A percentile compares a stretch with the other conserved stretches of the same genome.
Evolutionary conservation across 768 basidiomycete species (phyloP).

Genomic region (Myochromella boudieri): DNA sequence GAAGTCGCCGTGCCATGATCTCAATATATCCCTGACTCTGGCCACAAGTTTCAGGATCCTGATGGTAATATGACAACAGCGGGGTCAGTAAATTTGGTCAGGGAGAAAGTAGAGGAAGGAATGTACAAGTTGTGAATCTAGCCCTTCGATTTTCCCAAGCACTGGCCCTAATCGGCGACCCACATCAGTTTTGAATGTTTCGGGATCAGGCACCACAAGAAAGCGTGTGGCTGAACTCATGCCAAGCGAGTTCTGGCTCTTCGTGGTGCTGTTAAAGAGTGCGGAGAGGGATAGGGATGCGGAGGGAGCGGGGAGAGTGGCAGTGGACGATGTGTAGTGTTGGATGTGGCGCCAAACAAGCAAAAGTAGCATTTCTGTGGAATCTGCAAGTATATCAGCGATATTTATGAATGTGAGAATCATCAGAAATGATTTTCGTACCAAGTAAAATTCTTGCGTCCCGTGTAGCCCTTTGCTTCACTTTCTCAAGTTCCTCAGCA

Average conservation of each 20-base stretch:
- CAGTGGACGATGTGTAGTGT: constrained; percentile 47
- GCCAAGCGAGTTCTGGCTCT: constrained; percentile 12
- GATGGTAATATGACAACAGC: constrained; percentile 2
- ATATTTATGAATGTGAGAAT: not conserved
- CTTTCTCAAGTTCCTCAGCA: constrained; percentile 56
- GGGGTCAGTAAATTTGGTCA: not conserved
- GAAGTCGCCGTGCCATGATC: constrained; percentile 71
- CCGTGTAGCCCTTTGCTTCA: constrained; percentile 35
- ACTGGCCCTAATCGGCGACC: constrained; percentile 53
- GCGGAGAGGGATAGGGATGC: constrained; percentile 12
- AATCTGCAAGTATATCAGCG: constrained; percentile 38
- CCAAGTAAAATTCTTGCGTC: constrained; percentile 58
- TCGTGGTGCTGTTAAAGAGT: constrained; percentile 7
- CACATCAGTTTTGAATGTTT: constrained; percentile 56
- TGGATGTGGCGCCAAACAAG: constrained; percentile 80
- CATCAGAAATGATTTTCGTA: constrained; percentile 27
- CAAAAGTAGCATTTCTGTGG: constrained; percentile 76
- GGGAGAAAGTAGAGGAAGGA: not conserved
- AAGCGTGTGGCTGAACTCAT: constrained; percentile 54
- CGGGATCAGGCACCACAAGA: constrained; percentile 55
- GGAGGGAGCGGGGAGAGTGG: constrained; percentile 13
- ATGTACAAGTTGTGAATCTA: constrained; percentile 47
- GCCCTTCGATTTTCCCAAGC: constrained; percentile 49
- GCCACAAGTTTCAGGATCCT: constrained; percentile 51
- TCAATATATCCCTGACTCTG: constrained; percentile 71